phyloP scores from a whole-genome alignment of 768 basidiomycete species.

The Podaxis sp. region DNA sequence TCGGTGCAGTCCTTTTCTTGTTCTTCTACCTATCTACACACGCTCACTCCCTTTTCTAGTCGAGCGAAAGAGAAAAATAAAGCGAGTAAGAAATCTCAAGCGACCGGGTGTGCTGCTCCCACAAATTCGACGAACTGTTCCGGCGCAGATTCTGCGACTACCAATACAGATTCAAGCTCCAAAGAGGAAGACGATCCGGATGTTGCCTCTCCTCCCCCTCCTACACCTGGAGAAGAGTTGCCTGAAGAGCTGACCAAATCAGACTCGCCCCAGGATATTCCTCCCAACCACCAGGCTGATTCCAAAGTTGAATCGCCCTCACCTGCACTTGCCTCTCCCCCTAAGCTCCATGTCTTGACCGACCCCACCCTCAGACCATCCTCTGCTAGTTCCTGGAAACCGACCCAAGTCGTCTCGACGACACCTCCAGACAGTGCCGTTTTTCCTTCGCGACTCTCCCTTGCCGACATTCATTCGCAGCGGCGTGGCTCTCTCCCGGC shows the following conservation, averaged over 20 bases:
- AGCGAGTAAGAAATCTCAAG: conserved; percentile 39
- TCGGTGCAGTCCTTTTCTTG: conserved; percentile 36
- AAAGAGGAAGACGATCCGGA: conserved; percentile 7
- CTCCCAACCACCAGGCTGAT: not conserved
- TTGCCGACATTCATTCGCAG: conserved; percentile 27
- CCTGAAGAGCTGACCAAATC: conserved; percentile 6
- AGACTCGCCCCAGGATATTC: not conserved
- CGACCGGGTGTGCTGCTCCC: conserved; percentile 15
- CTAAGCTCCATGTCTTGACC: conserved; percentile 36
- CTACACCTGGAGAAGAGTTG: conserved; percentile 10
- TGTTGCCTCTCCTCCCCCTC: not conserved
- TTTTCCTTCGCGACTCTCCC: conserved; percentile 27
- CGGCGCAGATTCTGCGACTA: conserved; percentile 16
- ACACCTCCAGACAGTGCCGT: conserved; percentile 31
- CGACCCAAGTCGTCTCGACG: conserved; percentile 30
- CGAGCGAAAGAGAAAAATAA: conserved; percentile 82
- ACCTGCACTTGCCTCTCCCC: conserved; percentile 30
- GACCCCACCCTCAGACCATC: conserved; percentile 14
- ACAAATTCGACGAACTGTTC: conserved; percentile 15
- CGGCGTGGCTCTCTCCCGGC: conserved; percentile 58
- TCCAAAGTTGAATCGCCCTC: conserved; percentile 22
- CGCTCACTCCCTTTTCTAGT: conserved; percentile 30
- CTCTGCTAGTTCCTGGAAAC: conserved; percentile 20
- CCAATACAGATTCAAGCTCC: not conserved
- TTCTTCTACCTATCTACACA: conserved; percentile 9